phyloP scores from a whole-genome alignment of 805 yeast species.

The Barnettozyma siamensis region DNA sequence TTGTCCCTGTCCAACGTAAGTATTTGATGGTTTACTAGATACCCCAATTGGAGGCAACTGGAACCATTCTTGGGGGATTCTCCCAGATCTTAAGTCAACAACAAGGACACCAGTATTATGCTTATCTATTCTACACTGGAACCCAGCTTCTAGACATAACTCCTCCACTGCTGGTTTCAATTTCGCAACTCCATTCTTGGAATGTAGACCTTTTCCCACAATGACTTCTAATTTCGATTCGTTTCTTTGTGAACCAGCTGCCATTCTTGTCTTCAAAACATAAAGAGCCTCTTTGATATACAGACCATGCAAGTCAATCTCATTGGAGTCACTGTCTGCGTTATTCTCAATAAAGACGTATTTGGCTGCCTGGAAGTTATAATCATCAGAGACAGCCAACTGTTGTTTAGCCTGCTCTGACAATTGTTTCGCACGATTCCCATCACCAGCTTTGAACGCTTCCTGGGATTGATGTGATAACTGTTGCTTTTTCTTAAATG shows the following conservation, averaged over 20 bases:
- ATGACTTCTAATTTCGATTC: conserved; percentile 70
- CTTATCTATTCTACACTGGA: conserved; percentile 56
- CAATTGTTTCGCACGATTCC: conserved; percentile 55
- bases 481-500: conserved; percentile 49
- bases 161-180: conserved; percentile 84
- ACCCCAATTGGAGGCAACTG: conserved; percentile 10
- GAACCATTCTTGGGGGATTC: conserved; percentile 36
- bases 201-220: conserved; percentile 91
- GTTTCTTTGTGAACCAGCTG: conserved; percentile 49
- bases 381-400: conserved; percentile 54
- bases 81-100: conserved; percentile 52
- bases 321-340: conserved; percentile 76
- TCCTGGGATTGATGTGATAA: conserved; percentile 63
- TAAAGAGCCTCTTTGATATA: conserved; percentile 84
- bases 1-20: conserved; percentile 28
- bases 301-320: conserved; percentile 90
- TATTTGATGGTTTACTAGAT: conserved; percentile 27
- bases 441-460: conserved; percentile 74
- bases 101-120: conserved; percentile 78
- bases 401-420: conserved; percentile 65
- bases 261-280: conserved; percentile 66
- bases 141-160: conserved; percentile 60
- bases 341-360: conserved; percentile 86
- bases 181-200: conserved; percentile 76
- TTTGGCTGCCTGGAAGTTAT: conserved; percentile 80